phyloP scores from a whole-genome alignment of 148 eudicot species.

The Dianthus caryophyllus region DNA sequence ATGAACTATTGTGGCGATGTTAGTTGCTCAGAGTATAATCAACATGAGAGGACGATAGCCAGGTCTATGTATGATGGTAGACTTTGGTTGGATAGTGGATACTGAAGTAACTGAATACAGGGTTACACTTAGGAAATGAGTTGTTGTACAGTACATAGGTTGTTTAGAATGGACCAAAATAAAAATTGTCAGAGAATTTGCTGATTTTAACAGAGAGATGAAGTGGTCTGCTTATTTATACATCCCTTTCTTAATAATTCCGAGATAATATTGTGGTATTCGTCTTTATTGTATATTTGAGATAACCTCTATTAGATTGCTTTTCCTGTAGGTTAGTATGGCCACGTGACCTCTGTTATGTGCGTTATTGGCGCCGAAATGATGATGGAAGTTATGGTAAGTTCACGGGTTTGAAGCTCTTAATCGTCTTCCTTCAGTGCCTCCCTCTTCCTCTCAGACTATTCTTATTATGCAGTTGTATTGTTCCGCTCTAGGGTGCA shows the following conservation, averaged over 20 bases:
- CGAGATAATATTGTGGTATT: not conserved
- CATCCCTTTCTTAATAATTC: not conserved
- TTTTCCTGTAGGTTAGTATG: conserved; percentile 68
- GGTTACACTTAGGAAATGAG: no score
- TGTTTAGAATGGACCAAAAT: no score
- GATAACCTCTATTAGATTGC: not conserved
- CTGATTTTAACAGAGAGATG: not conserved
- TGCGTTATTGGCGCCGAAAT: conserved; percentile 99
- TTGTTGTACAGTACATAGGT: no score
- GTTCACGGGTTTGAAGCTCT: conserved; percentile 12
- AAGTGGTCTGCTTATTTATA: not conserved
- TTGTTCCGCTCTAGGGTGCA: conserved; percentile 93
- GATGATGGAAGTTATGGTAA: conserved; percentile 98
- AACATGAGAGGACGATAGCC: no score
- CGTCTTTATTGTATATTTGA: not conserved
- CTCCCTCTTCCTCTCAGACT: conserved; percentile 8
- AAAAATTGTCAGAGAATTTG: no score
- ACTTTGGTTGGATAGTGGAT: not conserved
- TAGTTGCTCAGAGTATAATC: no score
- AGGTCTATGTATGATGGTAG: no score
- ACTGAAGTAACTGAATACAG: not conserved
- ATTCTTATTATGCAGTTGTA: conserved; percentile 66
- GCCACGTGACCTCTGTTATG: conserved; percentile 99
- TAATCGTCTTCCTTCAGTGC: conserved; percentile 7
- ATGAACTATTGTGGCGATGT: no score